These are phyloP conservation scores for Amanita jacksonii DNA, from an alignment of 768 basidiomycete genomes.

Conservation along the genomic window DNA sequence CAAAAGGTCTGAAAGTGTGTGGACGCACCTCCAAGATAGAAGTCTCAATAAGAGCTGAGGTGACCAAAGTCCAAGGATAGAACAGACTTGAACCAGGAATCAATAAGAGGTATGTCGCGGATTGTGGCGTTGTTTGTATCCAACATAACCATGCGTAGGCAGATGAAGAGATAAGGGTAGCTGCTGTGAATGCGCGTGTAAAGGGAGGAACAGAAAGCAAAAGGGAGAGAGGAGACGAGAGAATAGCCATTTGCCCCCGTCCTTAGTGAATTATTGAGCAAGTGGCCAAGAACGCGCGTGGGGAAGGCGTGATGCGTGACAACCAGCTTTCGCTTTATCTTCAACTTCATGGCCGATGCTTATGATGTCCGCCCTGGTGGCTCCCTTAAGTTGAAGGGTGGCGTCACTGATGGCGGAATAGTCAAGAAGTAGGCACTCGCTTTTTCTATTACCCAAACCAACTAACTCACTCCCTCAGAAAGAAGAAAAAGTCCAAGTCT, in stretches of 20 bases:
- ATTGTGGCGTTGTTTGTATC: constrained; percentile 29
- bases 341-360: constrained; percentile 51
- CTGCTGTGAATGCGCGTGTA: constrained; percentile 61
- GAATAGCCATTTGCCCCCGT: constrained; percentile 52
- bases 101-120: constrained; percentile 62
- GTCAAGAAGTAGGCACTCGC: constrained; percentile 62
- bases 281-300: constrained; percentile 5
- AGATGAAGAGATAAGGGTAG: constrained; percentile 48
- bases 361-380: constrained; percentile 82
- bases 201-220: constrained; percentile 69
- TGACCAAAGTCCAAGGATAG: constrained; percentile 92
- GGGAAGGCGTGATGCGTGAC: constrained; percentile 9
- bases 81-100: constrained; percentile 75
- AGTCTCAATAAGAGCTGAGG: constrained; percentile 80
- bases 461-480: constrained; percentile 34
- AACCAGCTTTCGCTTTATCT: constrained; percentile 3
- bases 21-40: constrained; percentile 70
- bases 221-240: constrained; percentile 62
- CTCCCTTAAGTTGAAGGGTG: constrained; percentile 86
- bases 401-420: constrained; percentile 65
- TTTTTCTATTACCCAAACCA: constrained; percentile 8
- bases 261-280: constrained; percentile 1
- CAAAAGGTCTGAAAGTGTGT: background rate
- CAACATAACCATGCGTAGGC: constrained; percentile 60
- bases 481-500: constrained; percentile 77